Evolutionary conservation across 805 yeast species (phyloP), one percentile per base, ranked within the genome.

Genomic region (Candida tibetensis): DNA sequence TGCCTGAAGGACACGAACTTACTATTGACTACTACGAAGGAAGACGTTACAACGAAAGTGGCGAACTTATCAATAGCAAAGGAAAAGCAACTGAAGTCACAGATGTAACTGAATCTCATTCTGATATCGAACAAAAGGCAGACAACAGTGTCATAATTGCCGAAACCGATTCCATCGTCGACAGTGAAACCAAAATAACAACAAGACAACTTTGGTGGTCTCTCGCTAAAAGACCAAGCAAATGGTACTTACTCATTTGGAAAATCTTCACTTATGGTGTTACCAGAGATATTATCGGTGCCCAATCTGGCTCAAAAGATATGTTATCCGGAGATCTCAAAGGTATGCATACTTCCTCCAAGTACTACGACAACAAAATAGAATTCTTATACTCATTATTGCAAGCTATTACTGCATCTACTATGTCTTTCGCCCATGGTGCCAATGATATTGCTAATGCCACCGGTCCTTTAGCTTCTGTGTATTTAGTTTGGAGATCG

Each of bases 371-470:
- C 56, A 79, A 77, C 73, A 79, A 79, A 58, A 66, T 80, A 41
- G 91, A 83, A 62, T 80, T 72, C 57, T 60, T 83, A 46, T 83
- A 76, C 57, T 77, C 90, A 3, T 65, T 82, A 45, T 64, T 82
- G 38, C 91, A 83, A 62, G 81, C 79, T 36, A 60, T 82, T 45
- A 82, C 90, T 29, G 90, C 91, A 12, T 74, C 80, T 48, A 82
- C 88, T 35, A 82, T 82, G 82, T 82, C 90, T 2, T 82, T 84
- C 59, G 86, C 90, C 5, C 91, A 83, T 54, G 91, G 91, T 40
- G 81, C 91, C 28, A 83, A 83, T 54, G 91, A 83, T 62, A 81
- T 84, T 45, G 74, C 88, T 34, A 83, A 83, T 51, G 89, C 91
- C 27, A 75, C 85, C 22, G 90, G 88, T 47, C 90, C 91, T 23